phyloP scores from a whole-genome alignment of 257 asterid genomes.

The Primulina huaijiensis region DNA sequence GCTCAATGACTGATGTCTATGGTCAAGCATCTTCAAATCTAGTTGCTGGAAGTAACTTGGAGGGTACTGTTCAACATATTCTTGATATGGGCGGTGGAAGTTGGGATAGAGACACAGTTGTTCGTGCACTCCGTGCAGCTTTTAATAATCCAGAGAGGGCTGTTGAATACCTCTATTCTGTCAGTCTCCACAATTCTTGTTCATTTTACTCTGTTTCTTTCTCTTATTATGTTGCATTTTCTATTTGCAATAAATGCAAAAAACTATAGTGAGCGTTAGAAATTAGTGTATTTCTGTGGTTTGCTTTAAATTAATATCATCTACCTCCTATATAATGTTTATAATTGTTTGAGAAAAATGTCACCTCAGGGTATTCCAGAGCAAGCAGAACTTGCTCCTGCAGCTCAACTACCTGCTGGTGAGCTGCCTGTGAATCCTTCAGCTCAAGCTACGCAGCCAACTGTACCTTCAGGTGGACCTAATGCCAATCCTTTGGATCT shows the following conservation, averaged over 20 bases:
- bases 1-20: constrained; percentile 43
- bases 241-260: neutral
- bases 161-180: constrained; percentile 67
- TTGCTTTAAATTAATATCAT: neutral
- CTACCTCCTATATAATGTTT: neutral
- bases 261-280: neutral
- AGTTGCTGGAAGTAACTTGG: constrained; percentile 60
- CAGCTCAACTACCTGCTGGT: constrained; percentile 41
- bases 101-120: constrained; percentile 59
- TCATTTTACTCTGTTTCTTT: neutral
- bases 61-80: constrained; percentile 54
- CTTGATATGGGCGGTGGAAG: constrained; percentile 77
- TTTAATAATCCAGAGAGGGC: constrained; percentile 73
- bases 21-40: constrained; percentile 65
- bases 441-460: constrained; percentile 54
- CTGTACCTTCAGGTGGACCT: constrained; percentile 60
- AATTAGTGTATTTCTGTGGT: too few species aligned
- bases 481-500: constrained; percentile 86
- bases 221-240: constrained; percentile 12
- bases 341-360: too few species aligned
- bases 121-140: constrained; percentile 65
- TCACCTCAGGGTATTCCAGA: constrained; percentile 77
- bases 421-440: constrained; percentile 49
- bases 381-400: constrained; percentile 66
- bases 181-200: constrained; percentile 31